A percentile compares a stretch with the other conserved stretches of the same genome.
Conservation (phyloP, 2,329 filamentous ascomycete genomes). For the Calonectria naviculata region DNA sequence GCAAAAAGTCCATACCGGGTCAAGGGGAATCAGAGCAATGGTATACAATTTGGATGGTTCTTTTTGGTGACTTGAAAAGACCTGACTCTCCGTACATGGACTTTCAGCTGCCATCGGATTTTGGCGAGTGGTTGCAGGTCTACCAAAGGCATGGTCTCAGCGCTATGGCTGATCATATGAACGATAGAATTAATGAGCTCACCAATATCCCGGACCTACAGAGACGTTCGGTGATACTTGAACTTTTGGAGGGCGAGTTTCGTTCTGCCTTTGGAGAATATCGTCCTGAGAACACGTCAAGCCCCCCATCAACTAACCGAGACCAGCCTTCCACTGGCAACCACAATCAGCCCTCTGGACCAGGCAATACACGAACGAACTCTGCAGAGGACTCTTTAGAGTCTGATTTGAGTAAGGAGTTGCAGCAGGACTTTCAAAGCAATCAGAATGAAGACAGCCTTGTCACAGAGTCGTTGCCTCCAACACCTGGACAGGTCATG, state of each 20-base stretch:
- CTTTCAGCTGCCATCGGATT: not conserved
- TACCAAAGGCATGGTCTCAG: not conserved
- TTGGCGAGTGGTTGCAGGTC: not conserved
- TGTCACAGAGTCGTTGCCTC: not conserved
- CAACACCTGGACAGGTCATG: not conserved
- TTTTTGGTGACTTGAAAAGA: conserved; percentile 33
- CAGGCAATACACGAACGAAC: too few relatives aligned
- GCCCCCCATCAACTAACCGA: not conserved
- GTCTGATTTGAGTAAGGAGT: not conserved
- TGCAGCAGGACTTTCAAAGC: not conserved
- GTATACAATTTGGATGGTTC: conserved; percentile 42
- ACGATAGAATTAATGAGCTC: not conserved
- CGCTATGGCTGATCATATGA: not conserved
- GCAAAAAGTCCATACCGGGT: not conserved
- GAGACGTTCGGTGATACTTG: not conserved
- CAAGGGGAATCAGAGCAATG: conserved; percentile 39
- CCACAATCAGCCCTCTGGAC: not conserved
- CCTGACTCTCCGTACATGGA: conserved; percentile 37
- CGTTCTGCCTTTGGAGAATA: not conserved
- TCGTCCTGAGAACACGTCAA: not conserved
- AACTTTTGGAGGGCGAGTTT: not conserved
- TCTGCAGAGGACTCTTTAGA: not conserved
- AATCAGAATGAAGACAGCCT: not conserved
- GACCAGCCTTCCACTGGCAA: not conserved
- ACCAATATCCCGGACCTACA: not conserved